A percentile compares a stretch with the other conserved stretches of the same genome.
These are phyloP conservation scores for Spatholobus suberectus DNA, from an alignment of 306 rosid genomes.

Conservation along the genomic window DNA sequence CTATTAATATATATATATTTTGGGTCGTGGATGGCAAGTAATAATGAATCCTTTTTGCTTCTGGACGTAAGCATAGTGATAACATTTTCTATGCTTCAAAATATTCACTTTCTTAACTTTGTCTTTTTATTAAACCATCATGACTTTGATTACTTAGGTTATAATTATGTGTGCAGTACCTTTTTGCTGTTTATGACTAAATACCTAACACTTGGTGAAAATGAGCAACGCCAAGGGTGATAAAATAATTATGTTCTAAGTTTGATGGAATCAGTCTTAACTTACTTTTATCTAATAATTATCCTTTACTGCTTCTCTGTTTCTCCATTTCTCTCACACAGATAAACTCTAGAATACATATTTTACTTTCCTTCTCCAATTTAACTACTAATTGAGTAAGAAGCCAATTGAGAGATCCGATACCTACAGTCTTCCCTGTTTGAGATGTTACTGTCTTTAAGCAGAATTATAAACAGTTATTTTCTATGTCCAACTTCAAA, in stretches of 20 bases:
- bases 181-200: constrained; percentile 28
- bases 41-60: constrained; percentile 30
- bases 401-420: constrained; percentile 4
- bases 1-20: neutral
- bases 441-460: constrained; percentile 29
- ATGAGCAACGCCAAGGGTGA: constrained; percentile 37
- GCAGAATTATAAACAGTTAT: neutral
- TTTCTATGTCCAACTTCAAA: constrained; percentile 37
- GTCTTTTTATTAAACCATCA: constrained; percentile 40
- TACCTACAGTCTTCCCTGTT: constrained; percentile 12
- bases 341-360: neutral
- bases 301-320: neutral
- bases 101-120: constrained; percentile 43
- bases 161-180: constrained; percentile 29
- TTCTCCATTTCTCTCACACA: neutral
- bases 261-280: constrained; percentile 26
- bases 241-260: constrained; percentile 16
- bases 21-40: neutral
- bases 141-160: constrained; percentile 22
- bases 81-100: constrained; percentile 36
- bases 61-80: constrained; percentile 34
- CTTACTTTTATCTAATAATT: constrained; percentile 18
- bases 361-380: constrained; percentile 29
- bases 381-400: constrained; percentile 27
- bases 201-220: constrained; percentile 45